Evolutionary conservation across 805 yeast genomes (phyloP).

Genomic region (Hagleromyces aurorensis): DNA sequence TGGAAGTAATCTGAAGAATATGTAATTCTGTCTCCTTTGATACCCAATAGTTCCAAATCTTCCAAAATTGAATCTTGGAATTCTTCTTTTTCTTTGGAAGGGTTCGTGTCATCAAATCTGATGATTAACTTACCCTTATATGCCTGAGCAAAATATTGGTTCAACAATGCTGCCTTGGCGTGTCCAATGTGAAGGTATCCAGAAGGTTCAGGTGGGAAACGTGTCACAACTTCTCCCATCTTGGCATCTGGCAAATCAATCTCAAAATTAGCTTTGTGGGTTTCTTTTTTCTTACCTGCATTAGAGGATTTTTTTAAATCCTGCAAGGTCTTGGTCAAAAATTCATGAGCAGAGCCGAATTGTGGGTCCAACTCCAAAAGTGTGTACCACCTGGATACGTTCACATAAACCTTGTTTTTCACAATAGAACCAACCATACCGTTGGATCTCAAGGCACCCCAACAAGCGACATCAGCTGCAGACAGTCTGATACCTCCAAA

Average conservation of each 20-base stretch:
- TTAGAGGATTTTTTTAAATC: conserved; percentile 69
- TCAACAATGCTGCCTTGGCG: conserved; percentile 95
- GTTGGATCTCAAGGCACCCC: conserved; percentile 93
- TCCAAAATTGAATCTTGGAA: conserved; percentile 90
- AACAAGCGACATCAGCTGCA: conserved; percentile 75
- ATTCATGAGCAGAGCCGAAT: conserved; percentile 64
- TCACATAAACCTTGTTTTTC: conserved; percentile 75
- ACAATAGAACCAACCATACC: conserved; percentile 87
- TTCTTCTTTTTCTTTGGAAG: conserved; percentile 91
- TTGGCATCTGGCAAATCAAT: conserved; percentile 87
- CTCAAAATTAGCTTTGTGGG: conserved; percentile 91
- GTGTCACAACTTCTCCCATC: conserved; percentile 92
- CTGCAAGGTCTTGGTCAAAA: conserved; percentile 56
- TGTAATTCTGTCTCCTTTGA: conserved; percentile 82
- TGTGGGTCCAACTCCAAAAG: conserved; percentile 57
- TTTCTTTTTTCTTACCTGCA: conserved; percentile 65
- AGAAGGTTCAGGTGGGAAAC: conserved; percentile 99
- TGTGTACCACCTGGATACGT: conserved; percentile 90
- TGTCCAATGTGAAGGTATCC: conserved; percentile 98
- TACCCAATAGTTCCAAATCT: conserved; percentile 84
- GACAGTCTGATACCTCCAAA: conserved; percentile 55
- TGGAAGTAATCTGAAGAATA: conserved; percentile 93
- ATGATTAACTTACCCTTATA: conserved; percentile 95
- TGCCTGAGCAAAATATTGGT: conserved; percentile 91
- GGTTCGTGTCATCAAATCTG: conserved; percentile 97